Percentiles rank a stretch among this genome's conserved stretches.
These are phyloP conservation scores for Sporopachydermia lactativora DNA, from an alignment of 805 yeast genomes.

Conservation along the genomic window DNA sequence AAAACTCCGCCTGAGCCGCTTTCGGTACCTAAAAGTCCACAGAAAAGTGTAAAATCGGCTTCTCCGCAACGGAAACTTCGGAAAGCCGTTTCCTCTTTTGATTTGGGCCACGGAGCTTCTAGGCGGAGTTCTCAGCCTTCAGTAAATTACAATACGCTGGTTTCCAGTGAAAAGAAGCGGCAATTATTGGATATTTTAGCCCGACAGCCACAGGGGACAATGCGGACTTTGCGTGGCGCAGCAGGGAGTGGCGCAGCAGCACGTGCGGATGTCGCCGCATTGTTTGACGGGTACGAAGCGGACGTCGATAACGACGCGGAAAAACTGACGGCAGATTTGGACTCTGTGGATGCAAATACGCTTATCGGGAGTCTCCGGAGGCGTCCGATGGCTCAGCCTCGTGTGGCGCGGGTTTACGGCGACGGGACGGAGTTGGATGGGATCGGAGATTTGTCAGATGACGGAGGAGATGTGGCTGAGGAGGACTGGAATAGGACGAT, in stretches of 20 bases:
- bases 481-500: neutral
- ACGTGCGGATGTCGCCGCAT: neutral
- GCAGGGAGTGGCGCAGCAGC: no score
- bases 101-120: no score
- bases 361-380: neutral
- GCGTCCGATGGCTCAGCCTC: neutral
- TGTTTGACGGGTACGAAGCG: neutral
- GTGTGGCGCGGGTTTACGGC: constrained; percentile 8
- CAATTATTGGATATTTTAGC: neutral
- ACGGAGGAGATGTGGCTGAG: constrained; percentile 2
- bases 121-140: neutral
- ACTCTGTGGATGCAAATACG: neutral
- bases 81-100: neutral
- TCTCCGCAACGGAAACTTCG: neutral
- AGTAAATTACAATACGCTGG: neutral
- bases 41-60: neutral
- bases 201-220: neutral
- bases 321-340: no score
- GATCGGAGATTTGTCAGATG: constrained; percentile 13
- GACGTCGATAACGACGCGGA: constrained; percentile 1
- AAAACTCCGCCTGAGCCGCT: neutral
- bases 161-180: neutral
- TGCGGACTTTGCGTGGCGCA: no score
- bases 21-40: neutral
- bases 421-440: constrained; percentile 17